phyloP scores from a whole-genome alignment of 768 basidiomycete species.

The Leccinum boreale region DNA sequence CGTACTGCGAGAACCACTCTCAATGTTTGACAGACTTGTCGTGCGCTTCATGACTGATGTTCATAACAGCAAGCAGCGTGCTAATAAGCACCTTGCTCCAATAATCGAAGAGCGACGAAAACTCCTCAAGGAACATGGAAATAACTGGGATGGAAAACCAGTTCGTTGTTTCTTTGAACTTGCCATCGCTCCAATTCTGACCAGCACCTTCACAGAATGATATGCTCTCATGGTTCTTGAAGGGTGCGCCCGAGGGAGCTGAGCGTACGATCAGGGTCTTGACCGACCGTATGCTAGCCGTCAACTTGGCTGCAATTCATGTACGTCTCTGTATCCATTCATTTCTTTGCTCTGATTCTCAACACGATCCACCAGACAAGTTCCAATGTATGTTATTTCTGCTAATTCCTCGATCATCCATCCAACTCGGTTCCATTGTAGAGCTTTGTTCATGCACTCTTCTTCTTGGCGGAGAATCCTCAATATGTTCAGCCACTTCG shows the following conservation, averaged over 20 bases:
- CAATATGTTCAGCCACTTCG: neutral
- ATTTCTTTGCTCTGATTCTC: neutral
- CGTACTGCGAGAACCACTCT: too few species aligned
- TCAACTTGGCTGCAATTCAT: constrained; percentile 5
- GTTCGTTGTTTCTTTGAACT: neutral
- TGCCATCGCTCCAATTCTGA: neutral
- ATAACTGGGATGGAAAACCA: neutral
- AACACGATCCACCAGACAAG: neutral
- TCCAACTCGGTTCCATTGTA: neutral
- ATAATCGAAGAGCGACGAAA: constrained; percentile 1
- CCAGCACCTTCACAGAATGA: neutral
- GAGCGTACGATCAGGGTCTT: neutral
- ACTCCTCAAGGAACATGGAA: neutral
- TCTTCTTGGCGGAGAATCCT: neutral
- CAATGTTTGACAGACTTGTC: neutral
- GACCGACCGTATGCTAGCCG: neutral
- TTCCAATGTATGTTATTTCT: neutral
- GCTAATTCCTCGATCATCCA: neutral
- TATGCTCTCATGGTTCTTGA: neutral
- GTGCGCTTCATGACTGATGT: neutral
- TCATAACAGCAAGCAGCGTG: neutral
- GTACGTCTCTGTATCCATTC: constrained; percentile 4
- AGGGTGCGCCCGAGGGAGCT: neutral
- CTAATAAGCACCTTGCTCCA: neutral
- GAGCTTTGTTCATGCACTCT: neutral